These are phyloP conservation scores for Esteya vermicola DNA, from an alignment of 2,329 filamentous ascomycete genomes.

Conservation along the genomic window DNA sequence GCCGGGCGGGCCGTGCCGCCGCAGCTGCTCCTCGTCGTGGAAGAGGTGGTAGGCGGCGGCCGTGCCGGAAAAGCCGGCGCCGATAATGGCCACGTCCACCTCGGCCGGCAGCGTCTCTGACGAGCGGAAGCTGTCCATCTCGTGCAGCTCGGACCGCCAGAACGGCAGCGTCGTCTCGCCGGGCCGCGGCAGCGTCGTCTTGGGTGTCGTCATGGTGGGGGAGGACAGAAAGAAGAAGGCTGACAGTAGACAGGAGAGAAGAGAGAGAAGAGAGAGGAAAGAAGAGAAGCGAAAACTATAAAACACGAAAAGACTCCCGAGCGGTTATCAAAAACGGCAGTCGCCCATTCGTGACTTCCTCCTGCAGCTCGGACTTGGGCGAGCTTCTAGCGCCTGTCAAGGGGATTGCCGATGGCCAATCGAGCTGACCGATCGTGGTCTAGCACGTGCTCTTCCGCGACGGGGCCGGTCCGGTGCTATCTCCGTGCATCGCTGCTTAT, in stretches of 20 bases:
- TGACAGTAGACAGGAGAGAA: too few relatives aligned
- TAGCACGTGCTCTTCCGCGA: too few relatives aligned
- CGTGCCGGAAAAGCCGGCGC: constrained; percentile 61
- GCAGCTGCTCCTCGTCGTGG: constrained; percentile 17
- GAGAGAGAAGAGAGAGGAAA: too few relatives aligned
- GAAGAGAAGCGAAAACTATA: too few relatives aligned
- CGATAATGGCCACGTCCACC: constrained; percentile 57
- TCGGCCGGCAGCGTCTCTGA: constrained; percentile 46
- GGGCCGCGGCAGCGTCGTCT: background rate
- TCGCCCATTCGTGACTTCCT: too few relatives aligned
- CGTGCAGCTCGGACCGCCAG: background rate
- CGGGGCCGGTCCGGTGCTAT: too few relatives aligned
- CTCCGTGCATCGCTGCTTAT: background rate
- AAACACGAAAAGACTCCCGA: too few relatives aligned
- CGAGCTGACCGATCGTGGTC: too few relatives aligned
- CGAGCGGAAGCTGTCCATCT: constrained; percentile 30
- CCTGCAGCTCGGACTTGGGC: background rate
- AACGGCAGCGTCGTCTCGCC: background rate
- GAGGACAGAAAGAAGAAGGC: background rate
- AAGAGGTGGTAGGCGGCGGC: constrained; percentile 51
- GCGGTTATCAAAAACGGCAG: too few relatives aligned
- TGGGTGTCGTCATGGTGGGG: background rate
- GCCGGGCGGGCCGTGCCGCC: background rate
- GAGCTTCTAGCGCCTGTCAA: background rate
- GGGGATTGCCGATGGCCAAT: background rate